phyloP scores from a whole-genome alignment of 2,329 filamentous ascomycete species.

The Akanthomyces uredinophilus region DNA sequence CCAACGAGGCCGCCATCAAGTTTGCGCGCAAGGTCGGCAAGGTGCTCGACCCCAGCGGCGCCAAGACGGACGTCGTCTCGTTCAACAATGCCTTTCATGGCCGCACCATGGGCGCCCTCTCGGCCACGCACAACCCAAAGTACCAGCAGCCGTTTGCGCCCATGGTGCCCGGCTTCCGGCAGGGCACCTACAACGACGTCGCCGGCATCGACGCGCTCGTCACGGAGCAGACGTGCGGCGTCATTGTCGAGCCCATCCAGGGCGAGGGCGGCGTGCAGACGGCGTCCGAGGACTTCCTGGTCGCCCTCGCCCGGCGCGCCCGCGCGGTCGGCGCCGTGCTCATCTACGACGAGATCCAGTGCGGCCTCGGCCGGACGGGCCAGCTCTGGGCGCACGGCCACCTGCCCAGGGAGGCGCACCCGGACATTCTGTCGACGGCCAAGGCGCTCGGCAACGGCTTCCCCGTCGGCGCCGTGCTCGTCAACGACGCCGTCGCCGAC shows the following conservation, averaged over 20 bases:
- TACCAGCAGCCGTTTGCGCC: constrained; percentile 94
- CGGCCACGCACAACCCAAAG: constrained; percentile 96
- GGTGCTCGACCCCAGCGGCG: constrained; percentile 61
- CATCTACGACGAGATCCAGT: constrained; percentile 97
- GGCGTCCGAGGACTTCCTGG: constrained; percentile 75
- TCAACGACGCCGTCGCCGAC: constrained; percentile 38
- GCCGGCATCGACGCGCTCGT: constrained; percentile 66
- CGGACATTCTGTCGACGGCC: constrained; percentile 88
- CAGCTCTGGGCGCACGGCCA: constrained; percentile 81
- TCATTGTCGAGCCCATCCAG: constrained; percentile 95
- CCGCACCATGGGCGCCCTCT: constrained; percentile 89
- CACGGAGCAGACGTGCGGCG: constrained; percentile 81
- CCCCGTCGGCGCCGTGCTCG: constrained; percentile 71
- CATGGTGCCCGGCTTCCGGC: constrained; percentile 90
- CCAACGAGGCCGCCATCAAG: constrained; percentile 96
- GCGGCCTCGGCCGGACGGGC: constrained; percentile 82
- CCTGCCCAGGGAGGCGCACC: constrained; percentile 74
- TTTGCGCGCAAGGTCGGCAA: constrained; percentile 92
- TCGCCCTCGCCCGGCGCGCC: constrained; percentile 77
- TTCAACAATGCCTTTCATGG: constrained; percentile 94
- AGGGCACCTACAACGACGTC: constrained; percentile 81
- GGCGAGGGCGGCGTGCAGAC: constrained; percentile 91
- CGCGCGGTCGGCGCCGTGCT: constrained; percentile 82
- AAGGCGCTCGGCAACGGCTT: constrained; percentile 97
- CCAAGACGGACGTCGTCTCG: constrained; percentile 80